Conservation (phyloP, 495 filamentous ascomycete genomes). For the Penicillium fimorum region DNA sequence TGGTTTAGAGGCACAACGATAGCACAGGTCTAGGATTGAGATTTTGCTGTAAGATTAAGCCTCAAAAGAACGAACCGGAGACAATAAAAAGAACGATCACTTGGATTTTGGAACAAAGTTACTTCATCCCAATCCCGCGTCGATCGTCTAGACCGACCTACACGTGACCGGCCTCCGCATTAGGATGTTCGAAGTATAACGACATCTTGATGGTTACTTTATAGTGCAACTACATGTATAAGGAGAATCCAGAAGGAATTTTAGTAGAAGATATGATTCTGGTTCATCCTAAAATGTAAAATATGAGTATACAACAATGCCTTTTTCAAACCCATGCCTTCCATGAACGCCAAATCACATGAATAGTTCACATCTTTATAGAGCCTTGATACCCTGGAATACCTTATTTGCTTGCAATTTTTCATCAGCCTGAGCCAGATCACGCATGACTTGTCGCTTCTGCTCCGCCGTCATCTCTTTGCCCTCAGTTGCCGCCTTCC, state of each 20-base stretch:
- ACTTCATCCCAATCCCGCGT: conserved; percentile 11
- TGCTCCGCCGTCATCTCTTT: conserved; percentile 66
- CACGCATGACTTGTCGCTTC: conserved; percentile 75
- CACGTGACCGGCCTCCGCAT: conserved; percentile 25
- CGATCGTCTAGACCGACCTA: conserved; percentile 23
- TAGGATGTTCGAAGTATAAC: neutral
- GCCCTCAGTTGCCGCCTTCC: conserved; percentile 79
- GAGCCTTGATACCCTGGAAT: conserved; percentile 79
- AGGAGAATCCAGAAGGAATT: neutral
- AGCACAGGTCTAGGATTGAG: neutral
- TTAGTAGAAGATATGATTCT: neutral
- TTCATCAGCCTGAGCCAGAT: conserved; percentile 69
- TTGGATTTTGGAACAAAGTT: conserved; percentile 2
- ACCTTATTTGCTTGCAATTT: conserved; percentile 80
- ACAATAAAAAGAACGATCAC: conserved; percentile 10
- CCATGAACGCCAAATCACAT: conserved; percentile 20
- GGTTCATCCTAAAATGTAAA: neutral
- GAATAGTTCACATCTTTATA: conserved; percentile 46
- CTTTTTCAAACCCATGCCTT: conserved; percentile 1
- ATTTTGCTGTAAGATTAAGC: too few relatives aligned
- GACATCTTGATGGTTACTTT: neutral
- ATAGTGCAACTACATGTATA: neutral
- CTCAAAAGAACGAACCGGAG: neutral
- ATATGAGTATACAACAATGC: conserved; percentile 6
- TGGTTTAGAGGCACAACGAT: neutral